Evolutionary conservation across 176 grass and related monocot species (phyloP).

Genomic region (Ensete ventricosum): DNA sequence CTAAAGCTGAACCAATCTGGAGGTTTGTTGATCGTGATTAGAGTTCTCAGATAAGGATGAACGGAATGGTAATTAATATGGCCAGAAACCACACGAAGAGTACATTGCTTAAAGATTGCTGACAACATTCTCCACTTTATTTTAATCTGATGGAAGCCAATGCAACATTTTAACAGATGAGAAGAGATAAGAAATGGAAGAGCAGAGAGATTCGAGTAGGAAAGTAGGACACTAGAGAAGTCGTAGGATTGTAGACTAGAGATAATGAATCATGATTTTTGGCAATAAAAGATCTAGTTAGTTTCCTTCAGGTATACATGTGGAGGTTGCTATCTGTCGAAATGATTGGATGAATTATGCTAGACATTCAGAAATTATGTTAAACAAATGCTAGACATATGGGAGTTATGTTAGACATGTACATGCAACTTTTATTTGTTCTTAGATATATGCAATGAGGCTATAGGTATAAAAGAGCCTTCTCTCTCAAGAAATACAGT

Average conservation of each 20-base stretch:
- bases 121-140: neutral
- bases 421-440: neutral
- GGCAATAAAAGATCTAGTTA: too few species aligned
- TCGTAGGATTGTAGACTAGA: neutral
- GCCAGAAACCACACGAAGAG: too few species aligned
- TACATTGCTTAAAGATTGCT: neutral
- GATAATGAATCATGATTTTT: neutral
- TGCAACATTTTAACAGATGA: neutral
- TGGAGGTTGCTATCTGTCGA: too few species aligned
- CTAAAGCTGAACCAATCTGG: neutral
- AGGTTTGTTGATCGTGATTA: neutral
- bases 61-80: too few species aligned
- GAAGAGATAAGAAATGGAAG: neutral
- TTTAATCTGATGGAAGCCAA: neutral
- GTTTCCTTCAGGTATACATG: too few species aligned
- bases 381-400: too few species aligned
- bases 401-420: neutral
- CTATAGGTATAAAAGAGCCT: too few species aligned
- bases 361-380: too few species aligned
- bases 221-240: neutral
- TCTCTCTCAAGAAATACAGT: neutral
- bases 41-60: too few species aligned
- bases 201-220: neutral
- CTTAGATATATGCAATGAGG: too few species aligned
- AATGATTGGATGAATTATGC: too few species aligned